Base-by-base conservation (phyloP, 1,139 yeast species). In the Entelexis paramagnoliae region DNA sequence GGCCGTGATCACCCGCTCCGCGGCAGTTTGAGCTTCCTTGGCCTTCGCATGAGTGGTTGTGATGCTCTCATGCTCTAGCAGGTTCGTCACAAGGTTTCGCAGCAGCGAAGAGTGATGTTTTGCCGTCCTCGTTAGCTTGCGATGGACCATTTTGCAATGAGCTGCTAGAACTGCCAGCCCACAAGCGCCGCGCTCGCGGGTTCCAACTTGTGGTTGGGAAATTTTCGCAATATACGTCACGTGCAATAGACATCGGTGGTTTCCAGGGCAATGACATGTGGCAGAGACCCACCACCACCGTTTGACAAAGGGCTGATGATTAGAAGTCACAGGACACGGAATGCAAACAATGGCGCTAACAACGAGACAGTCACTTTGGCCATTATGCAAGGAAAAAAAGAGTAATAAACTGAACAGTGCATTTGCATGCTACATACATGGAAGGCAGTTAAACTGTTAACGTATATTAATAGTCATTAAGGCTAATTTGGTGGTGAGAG, bases 41-140 rank as follows among this genome's bases (percentile, higher is more conserved):
- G 88, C 87, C 64, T 81, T 81, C 38, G 84, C 83, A 58, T 77
- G 77, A 2, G 91, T 83, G 1, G 89, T 81, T 10, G 78, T 74
- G 53, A 83, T 77, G 17, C 82, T 73, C 59, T 82, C 89, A 61
- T 81, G 78, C 63, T 80, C 79, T 41, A 83, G 70, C 46, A 83
- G 66, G n/a, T 83, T 79, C 5, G 84, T 73, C 29, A 79, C 83
- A 60, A 83, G 67, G 63, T 81, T 82, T 58, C 80, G 73, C 60
- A 81, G 65, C 52, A 81, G 66, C 26, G 79, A 75, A 50, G 71
- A 72, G 55, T 79, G 71, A 60, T 80, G 79, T 53, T 79, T 62
- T 59, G 73, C 65, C 54, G 73, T 66, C 58, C 78, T 65, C 14
- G 61, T 60, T 14, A 63, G 60, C 48, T 60, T 59, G 50, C 56